phyloP scores from a whole-genome alignment of 2,329 filamentous ascomycete genomes.

The Scopulariopsis brevicaulis region DNA sequence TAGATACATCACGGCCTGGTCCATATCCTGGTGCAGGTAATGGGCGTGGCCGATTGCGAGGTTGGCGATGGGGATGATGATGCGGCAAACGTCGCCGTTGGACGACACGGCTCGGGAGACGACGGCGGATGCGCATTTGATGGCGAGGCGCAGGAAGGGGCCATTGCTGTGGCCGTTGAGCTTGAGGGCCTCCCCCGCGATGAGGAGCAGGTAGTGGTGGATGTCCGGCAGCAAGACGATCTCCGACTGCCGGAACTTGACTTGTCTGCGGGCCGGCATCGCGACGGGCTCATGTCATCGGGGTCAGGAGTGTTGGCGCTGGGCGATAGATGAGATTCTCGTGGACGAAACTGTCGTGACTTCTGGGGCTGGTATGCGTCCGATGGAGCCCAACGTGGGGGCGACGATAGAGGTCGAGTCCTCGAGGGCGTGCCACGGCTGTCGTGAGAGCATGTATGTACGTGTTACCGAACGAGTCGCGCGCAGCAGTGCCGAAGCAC shows the following conservation, averaged over 20 bases:
- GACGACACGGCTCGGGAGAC: not conserved
- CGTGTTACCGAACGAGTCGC: too few relatives aligned
- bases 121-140: not conserved
- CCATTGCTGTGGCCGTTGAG: not conserved
- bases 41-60: slow-evolving; percentile 2
- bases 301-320: not conserved
- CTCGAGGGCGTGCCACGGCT: not conserved
- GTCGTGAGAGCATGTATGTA: not conserved
- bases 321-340: not conserved
- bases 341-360: not conserved
- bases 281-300: not conserved
- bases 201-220: not conserved
- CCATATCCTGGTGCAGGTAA: not conserved
- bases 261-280: not conserved
- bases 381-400: not conserved
- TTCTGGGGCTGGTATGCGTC: not conserved
- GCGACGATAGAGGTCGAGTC: not conserved
- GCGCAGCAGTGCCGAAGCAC: too few relatives aligned
- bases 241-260: not conserved
- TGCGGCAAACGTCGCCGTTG: not conserved
- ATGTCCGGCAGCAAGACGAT: not conserved
- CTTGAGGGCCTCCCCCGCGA: not conserved
- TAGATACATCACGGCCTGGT: not conserved
- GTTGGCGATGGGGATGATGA: slow-evolving; percentile 1
- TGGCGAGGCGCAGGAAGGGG: not conserved